Base-by-base conservation (phyloP, 805 yeast genomes). In the Lipomyces oligophaga region DNA sequence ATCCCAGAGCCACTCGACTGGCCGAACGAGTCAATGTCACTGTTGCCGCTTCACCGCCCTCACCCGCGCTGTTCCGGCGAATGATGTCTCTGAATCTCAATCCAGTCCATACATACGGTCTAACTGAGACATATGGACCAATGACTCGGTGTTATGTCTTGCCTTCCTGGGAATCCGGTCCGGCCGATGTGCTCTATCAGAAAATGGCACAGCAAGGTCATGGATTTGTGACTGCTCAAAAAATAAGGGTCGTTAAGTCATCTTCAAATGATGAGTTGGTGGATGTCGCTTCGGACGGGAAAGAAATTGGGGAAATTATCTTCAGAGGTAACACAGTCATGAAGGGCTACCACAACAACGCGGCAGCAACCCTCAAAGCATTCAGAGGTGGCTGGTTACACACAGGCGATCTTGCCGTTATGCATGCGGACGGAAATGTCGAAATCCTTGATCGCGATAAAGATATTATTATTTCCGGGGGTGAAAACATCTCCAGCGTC, bases 11-110 rank as follows among this genome's bases (percentile, higher is more conserved):
- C 15, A 36, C 36, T 24, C 51, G 47, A n/a, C 53, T 64, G 6
- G 47, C 58, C 8, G 52, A 57, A 22, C 51, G 46, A 13, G 66
- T 64, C 5, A 43, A 58, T 22, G 69, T 65, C 32, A 60, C 62
- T 15, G 69, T 65, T 6, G 69, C 69, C 11, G 69, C 69, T 5
- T 58, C 69, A 7, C 68, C 69, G n/a, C 69, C 69, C 3, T 53
- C 61, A 3, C 63, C 67, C 3, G 56, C 62, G 8, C 56, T 65
- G 22, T 64, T 65, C 49, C 55, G 62, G 50, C 60, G 59, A 21
- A 65, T 65, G 69, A 47, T 62, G 20, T 45, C 52, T 13, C 53
- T 52, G 42, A 65, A 65, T 45, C 55, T 65, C 20, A 37, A 47
- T 37, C 69, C 69, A 6, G 65, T 65, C 21, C 69, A 65, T 46